Base-by-base conservation (phyloP, 805 yeast species). In the Metschnikowia similis region DNA sequence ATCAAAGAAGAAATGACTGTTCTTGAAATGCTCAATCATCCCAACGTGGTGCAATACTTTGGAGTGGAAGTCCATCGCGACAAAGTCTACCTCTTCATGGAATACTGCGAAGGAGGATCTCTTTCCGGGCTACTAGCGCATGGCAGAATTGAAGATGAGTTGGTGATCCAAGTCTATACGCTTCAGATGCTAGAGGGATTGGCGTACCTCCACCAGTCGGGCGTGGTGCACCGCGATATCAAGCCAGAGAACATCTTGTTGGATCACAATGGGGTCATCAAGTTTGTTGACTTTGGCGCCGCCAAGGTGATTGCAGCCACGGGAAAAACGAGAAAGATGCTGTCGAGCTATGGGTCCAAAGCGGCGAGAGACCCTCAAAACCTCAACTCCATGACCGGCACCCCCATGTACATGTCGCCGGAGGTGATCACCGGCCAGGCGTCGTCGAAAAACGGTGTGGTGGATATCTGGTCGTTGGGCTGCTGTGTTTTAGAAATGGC, bases 321-420 rank as follows among this genome's bases (percentile, higher is more conserved):
- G 6, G 83, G 81, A 14, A 63, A 69, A 34, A 76, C 79, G 0
- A 59, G 74, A 48, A 66, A 52, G 35, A 34, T 50, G 8, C 34
- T 50, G 27, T 49, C 50, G 8, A n/a, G 10, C 10, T 27, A 43
- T 6, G 39, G 27, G 16, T 41, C 53, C 16, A 47, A 16, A 27
- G 34, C 46, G 2, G 56, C 51, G 14, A 51, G 21, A 38, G 30
- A 52, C 29, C 59, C 56, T 0, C 66, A 66, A 47, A 72, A 68
- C 47, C 58, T 67, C 53, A 74, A 71, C 51, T 72, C 80, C 29
- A 77, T 87, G 74, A 84, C 96, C 2, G 99, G 99, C 36, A 94
- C 99, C 0, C 98, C 98, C 13, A 94, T 92, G 97, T 94, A 94
- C 69, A 92, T 94, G 98, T 89, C 98, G 0, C 99, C 99, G 0